These are phyloP conservation scores for Phytophthora nicotianae DNA, from an alignment of 352 stramenopile genomes.

Conservation along the genomic window DNA sequence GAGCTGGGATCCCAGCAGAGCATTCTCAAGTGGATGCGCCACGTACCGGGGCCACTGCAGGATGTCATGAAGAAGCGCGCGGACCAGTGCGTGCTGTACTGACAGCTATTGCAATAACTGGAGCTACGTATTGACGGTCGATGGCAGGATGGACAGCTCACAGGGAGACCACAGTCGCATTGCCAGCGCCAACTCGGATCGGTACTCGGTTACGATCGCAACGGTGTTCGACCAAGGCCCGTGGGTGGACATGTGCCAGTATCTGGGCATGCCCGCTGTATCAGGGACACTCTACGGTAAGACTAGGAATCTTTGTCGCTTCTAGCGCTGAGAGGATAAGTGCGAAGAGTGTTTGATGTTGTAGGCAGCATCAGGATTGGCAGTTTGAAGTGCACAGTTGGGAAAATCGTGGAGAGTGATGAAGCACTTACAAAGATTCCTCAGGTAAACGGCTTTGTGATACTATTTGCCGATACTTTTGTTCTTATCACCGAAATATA, in stretches of 20 bases:
- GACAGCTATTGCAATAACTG: slow-evolving; percentile 5
- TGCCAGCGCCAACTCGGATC: slow-evolving; percentile 48
- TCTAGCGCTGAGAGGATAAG: not conserved
- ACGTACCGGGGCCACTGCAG: slow-evolving; percentile 71
- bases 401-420: slow-evolving; percentile 66
- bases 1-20: slow-evolving; percentile 66
- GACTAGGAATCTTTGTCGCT: not conserved
- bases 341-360: slow-evolving; percentile 2
- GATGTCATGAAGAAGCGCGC: slow-evolving; percentile 80
- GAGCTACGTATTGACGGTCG: not conserved
- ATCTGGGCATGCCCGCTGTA: slow-evolving; percentile 47
- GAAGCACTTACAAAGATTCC: slow-evolving; percentile 60
- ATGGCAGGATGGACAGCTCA: slow-evolving; percentile 48
- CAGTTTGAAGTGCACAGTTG: slow-evolving; percentile 61
- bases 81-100: slow-evolving; percentile 37
- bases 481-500: not conserved
- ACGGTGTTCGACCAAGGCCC: slow-evolving; percentile 81
- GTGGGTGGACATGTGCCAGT: slow-evolving; percentile 85
- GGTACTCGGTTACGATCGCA: slow-evolving; percentile 52
- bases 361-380: slow-evolving; percentile 73
- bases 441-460: slow-evolving; percentile 32
- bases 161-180: slow-evolving; percentile 37
- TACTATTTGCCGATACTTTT: not conserved
- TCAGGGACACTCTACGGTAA: slow-evolving; percentile 74
- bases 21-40: slow-evolving; percentile 80